Base-by-base conservation (phyloP, 2,329 filamentous ascomycete species). In the Aspergillus amoenus region DNA sequence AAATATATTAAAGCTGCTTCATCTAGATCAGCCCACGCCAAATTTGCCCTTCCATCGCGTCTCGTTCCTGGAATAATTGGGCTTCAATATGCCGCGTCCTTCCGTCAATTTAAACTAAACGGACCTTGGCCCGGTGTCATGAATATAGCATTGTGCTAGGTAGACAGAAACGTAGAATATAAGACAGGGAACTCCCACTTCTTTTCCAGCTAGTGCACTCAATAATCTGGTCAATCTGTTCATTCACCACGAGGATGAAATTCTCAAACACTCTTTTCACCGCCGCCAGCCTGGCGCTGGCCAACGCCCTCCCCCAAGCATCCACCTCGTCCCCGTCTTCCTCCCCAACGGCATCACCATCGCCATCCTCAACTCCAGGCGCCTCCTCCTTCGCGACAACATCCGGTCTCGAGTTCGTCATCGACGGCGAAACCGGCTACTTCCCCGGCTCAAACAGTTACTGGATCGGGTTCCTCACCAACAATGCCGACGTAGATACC, bases 401-500 rank as follows among this genome's bases (percentile, higher is more conserved):
- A 2, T 66, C 61, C 11, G 69, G 66, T 4, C 59, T 70, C 1
- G 59, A 70, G 3, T 79, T 79, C 61, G 66, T 68, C 39, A 76
- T 78, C 49, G 70, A 76, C 55, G 73, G 74, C 30, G 63, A 70
- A 55, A 68, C 71, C 13, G 67, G 69, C 54, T 79, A 81, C 62
- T 81, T 75, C 60, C 77, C 78, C 4, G 81, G 75, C 11, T 81
- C 79, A 2, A 83, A 83, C 63, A 70, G 77, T 4, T 83, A 82
- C 70, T 83, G 81, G 80, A 76, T 82, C 30, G 73, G 74, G 0
- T 82, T 82, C 66, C 67, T 81, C 18, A 79, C 73, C 13, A 76
- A 78, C 56, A 71, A 82, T 52, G 70, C 67, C 34, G 81, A 83
- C 66, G 76, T 83, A 9, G 78, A 82, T 56, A 64, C 70, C 1